Evolutionary conservation across 2,329 filamentous ascomycete species (phyloP), one percentile per base, ranked within the genome.

Genomic region (Huntiella omanensis): DNA sequence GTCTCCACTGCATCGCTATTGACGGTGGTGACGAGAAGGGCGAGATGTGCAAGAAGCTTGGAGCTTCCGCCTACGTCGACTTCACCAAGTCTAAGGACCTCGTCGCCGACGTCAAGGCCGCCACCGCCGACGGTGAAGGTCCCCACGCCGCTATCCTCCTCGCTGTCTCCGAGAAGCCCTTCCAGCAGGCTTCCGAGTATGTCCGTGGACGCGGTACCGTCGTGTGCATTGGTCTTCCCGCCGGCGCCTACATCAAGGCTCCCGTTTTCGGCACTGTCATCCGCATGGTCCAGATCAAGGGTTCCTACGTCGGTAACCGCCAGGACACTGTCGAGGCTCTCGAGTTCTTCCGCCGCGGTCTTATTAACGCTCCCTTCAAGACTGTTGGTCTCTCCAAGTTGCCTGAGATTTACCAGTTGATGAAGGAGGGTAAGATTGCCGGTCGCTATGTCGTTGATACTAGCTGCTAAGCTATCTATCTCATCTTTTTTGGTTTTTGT

Each of bases 101-200:
- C 19, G 80, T 93, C 54, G 74, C 75, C 54, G 84, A 92, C 53
- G 87, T 95, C 53, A 83, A 86, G 67, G 77, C 75, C 40, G 78
- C 79, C 22, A 92, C 84, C 1, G 64, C 74, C 22, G 85, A 88
- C 55, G 83, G 83, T 15, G 71, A 84, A 12, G 88, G 88, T 45
- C 86, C 87, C 4, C 82, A 93, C 56, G 87, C 85, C 35, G 86
- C 88, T 51, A 69, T 95, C 53, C 70, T 95, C 39, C 75, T 95
- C 50, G 87, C 88, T 51, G 86, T 84, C 45, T 74, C 70, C 55
- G 87, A 95, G 72, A 84, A 80, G 69, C 88, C 88, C 46, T 95
- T 95, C 77, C 85, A 94, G 67, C 87, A 95, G 67, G 88, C 88
- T 37, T 77, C 83, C 41, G 78, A 74, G 63, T 94, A 95, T 64